Evolutionary conservation across 495 filamentous ascomycete species (phyloP).

Genomic region (Chaetomium fimeti): DNA sequence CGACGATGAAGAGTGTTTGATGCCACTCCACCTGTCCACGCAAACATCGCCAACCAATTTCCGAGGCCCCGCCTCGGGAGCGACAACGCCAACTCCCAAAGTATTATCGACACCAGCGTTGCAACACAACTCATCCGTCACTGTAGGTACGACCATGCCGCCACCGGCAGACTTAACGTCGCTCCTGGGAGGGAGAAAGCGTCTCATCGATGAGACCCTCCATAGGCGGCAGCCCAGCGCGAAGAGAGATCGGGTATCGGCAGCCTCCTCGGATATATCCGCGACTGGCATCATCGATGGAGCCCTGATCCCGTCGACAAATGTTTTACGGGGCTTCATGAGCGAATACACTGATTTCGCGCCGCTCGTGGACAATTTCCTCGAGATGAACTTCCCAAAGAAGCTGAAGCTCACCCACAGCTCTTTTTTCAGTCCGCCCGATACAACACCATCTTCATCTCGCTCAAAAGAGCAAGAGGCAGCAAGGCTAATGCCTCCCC

Average conservation of each 20-base stretch:
- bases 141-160: not conserved
- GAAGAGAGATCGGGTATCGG: not conserved
- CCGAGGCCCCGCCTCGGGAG: not conserved
- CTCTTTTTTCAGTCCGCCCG: constrained; percentile 24
- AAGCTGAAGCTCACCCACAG: constrained; percentile 35
- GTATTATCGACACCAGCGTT: not conserved
- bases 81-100: not conserved
- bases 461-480: constrained; percentile 3
- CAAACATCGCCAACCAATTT: not conserved
- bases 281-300: constrained; percentile 10
- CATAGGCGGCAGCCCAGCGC: not conserved
- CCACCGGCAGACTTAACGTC: constrained; percentile 15
- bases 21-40: not conserved
- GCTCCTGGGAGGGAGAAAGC: constrained; percentile 26
- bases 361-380: constrained; percentile 46
- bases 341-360: constrained; percentile 27
- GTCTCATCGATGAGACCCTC: constrained; percentile 20
- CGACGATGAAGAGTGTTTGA: constrained; percentile 47
- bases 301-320: constrained; percentile 15
- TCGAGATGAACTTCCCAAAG: constrained; percentile 42
- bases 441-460: not conserved
- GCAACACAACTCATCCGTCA: not conserved
- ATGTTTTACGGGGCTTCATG: constrained; percentile 20
- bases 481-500: constrained; percentile 19
- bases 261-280: not conserved